Conservation (phyloP, 306 rosid species). For the Begonia masoniana region DNA sequence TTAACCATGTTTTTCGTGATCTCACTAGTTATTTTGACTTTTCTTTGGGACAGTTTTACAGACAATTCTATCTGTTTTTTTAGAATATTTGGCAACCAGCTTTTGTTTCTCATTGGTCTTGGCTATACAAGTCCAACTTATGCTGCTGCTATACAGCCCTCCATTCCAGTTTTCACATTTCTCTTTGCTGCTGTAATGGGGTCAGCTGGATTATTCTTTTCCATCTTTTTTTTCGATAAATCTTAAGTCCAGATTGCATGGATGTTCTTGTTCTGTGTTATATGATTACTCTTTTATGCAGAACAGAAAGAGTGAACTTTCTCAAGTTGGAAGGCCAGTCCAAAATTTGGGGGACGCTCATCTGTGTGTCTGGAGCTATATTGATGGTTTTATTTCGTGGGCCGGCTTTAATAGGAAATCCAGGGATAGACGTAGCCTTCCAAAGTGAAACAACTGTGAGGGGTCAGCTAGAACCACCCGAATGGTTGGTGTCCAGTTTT, state of each 20-base stretch:
- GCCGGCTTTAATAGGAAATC: constrained; percentile 42
- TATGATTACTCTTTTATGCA: constrained; percentile 39
- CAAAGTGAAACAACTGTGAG: constrained; percentile 53
- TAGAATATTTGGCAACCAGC: constrained; percentile 96
- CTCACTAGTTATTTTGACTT: constrained; percentile 4
- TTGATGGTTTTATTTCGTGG: constrained; percentile 81
- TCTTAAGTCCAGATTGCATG: background rate
- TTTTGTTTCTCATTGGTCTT: constrained; percentile 87
- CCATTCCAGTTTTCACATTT: constrained; percentile 89
- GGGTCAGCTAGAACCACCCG: constrained; percentile 82
- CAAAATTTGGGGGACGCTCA: constrained; percentile 67
- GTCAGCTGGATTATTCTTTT: constrained; percentile 34
- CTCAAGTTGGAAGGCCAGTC: constrained; percentile 63
- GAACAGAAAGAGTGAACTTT: constrained; percentile 86
- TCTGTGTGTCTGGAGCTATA: constrained; percentile 81
- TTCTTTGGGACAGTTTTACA: constrained; percentile 5
- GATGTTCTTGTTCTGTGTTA: constrained; percentile 16
- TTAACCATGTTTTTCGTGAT: constrained; percentile 3
- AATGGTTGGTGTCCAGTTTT: constrained; percentile 53
- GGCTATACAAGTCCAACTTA: constrained; percentile 92
- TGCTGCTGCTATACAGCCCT: constrained; percentile 88
- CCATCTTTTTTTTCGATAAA: background rate
- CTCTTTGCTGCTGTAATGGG: constrained; percentile 69
- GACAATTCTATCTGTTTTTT: constrained; percentile 14
- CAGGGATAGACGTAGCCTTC: constrained; percentile 18